Conservation (phyloP, 192 early-diverging fungal species). For the Backusella mclennaniae region DNA sequence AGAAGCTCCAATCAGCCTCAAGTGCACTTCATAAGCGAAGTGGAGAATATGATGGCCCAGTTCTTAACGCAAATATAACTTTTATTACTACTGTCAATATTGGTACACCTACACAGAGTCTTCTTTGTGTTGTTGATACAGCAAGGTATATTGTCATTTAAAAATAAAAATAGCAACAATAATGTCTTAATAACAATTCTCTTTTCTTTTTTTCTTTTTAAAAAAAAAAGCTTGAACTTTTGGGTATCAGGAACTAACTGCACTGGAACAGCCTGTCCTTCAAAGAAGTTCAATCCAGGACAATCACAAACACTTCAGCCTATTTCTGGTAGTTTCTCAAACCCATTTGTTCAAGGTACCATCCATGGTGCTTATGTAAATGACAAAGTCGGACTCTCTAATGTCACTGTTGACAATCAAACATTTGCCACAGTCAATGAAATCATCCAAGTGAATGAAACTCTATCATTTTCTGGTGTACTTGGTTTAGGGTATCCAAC, state of each 20-base stretch:
- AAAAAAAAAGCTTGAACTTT: not conserved
- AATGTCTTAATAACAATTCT: not conserved
- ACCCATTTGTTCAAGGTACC: not conserved
- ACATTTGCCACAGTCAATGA: not conserved
- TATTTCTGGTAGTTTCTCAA: not conserved
- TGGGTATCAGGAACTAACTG: not conserved
- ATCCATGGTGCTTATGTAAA: not conserved
- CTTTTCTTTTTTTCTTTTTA: not conserved
- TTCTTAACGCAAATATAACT: not conserved
- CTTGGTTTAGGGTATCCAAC: not conserved
- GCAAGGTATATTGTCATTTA: not conserved
- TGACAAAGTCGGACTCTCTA: not conserved
- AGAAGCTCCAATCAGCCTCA: not conserved
- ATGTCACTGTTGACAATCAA: not conserved
- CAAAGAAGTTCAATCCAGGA: not conserved
- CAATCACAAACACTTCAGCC: not conserved
- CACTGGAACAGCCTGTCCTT: not conserved
- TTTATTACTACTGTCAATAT: not conserved
- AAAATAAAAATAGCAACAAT: not conserved
- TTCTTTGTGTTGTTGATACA: conserved; percentile 5
- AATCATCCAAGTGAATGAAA: not conserved
- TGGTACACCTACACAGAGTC: not conserved
- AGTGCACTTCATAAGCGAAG: not conserved
- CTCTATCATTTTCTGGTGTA: not conserved
- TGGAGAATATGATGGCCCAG: not conserved